phyloP scores from a whole-genome alignment of 139 green algal genomes.

The Tetratostichococcus sp. region DNA sequence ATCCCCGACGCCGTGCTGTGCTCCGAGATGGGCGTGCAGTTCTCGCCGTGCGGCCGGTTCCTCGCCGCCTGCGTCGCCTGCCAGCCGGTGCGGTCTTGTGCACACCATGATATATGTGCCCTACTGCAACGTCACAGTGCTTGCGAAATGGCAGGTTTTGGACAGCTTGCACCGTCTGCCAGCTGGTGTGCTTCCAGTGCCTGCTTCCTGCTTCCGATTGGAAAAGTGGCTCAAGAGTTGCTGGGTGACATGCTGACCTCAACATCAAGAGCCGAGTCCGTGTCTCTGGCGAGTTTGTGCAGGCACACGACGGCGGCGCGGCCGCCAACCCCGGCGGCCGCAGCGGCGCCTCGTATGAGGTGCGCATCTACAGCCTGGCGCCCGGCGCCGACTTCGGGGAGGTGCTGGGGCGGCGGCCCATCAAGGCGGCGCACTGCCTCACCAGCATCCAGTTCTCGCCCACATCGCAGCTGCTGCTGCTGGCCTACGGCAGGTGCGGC shows the following conservation, averaged over 20 bases:
- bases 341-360: constrained; percentile 58
- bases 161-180: too few relatives aligned
- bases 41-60: constrained; percentile 72
- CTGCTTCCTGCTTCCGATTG: too few relatives aligned
- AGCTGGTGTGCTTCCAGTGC: too few relatives aligned
- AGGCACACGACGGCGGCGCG: too few relatives aligned
- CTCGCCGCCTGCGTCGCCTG: constrained; percentile 72
- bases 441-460: constrained; percentile 92
- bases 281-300: too few relatives aligned
- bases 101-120: too few relatives aligned
- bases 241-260: too few relatives aligned
- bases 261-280: too few relatives aligned
- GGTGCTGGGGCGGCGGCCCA: constrained; percentile 45
- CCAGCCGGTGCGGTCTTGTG: constrained; percentile 1
- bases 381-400: constrained; percentile 34
- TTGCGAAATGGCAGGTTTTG: too few relatives aligned
- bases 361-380: constrained; percentile 69
- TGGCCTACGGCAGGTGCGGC: constrained; percentile 76
- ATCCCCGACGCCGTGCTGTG: constrained; percentile 77
- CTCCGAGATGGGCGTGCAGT: constrained; percentile 89
- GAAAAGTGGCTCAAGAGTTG: too few relatives aligned
- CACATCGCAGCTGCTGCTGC: constrained; percentile 71
- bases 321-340: not conserved
- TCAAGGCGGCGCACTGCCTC: constrained; percentile 93
- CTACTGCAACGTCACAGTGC: too few relatives aligned